Evolutionary conservation across 805 yeast species (phyloP), one percentile per base, ranked within the genome.

Genomic region (Scheffersomyces ergatensis): DNA sequence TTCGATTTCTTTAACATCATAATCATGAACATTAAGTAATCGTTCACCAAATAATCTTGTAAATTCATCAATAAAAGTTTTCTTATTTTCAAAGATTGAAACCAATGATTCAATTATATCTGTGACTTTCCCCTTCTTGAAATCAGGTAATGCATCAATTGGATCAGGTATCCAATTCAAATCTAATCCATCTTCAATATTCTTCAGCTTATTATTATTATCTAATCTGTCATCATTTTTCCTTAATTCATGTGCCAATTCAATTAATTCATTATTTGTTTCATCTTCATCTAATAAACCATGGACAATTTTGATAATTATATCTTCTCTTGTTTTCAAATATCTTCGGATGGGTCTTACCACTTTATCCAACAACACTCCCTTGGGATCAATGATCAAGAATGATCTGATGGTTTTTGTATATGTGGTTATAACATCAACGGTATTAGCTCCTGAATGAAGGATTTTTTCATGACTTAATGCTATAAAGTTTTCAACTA

Each of bases 121-220:
- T 32, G 78, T 75, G 17, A 76, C 79, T 34, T 74, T 71, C 9
- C 72, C 74, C 44, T 78, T 77, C 34, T 77, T 74, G 63, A 85
- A 89, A 58, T 88, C 95, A 0, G 90, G 87, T n/a, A 89, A 74
- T 0, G 96, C 95, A 63, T 89, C 96, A 13, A 86, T 74, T 0
- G 96, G 96, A 50, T 87, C 95, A 0, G 96, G 96, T 7, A 60
- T 58, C 96, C 96, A 88, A 35, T 75, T 66, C 2, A 80, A 53
- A 47, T 76, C 81, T 9, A 66, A 49, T 36, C 67, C 54, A 30
- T 73, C 78, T 33, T 76, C 78, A 5, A 53, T 46, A 17, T 17
- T 20, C 4, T 11, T 31, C n/a, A 19, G 27, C 19, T 14, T 18
- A 3, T 12, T 37, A 8, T 38, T 34, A 20, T 43, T 46, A 7